These are phyloP conservation scores for Podaxis carcinomalis DNA, from an alignment of 768 basidiomycete species.

Conservation along the genomic window DNA sequence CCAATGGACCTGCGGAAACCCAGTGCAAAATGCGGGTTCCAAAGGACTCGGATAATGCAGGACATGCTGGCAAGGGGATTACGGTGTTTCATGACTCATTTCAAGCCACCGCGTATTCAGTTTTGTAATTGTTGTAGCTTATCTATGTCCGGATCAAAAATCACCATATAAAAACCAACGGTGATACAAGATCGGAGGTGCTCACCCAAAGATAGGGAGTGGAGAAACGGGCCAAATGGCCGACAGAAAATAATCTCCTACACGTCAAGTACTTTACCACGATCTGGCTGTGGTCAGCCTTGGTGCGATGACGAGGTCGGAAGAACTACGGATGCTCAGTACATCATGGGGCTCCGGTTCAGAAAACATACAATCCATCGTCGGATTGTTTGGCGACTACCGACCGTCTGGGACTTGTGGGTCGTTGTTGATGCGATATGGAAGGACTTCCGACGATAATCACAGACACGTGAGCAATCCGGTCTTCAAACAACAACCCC, in stretches of 20 bases:
- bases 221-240: not conserved
- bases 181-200: not conserved
- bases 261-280: not conserved
- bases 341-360: not conserved
- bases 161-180: not conserved
- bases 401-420: not conserved
- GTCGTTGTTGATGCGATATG: slow-evolving; percentile 3
- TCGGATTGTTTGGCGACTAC: not conserved
- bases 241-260: not conserved
- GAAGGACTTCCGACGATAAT: not conserved
- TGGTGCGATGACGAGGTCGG: not conserved
- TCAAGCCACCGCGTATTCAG: not conserved
- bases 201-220: not conserved
- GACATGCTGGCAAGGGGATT: not conserved
- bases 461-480: not conserved
- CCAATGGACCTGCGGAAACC: not conserved
- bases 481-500: not conserved
- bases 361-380: not conserved
- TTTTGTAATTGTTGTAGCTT: not conserved
- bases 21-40: not conserved
- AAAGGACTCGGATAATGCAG: not conserved
- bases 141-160: not conserved
- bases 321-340: not conserved
- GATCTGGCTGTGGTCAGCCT: not conserved
- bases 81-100: not conserved